A percentile compares a stretch with the other conserved stretches of the same genome.
These are phyloP conservation scores for Erodium chrysanthum DNA, from an alignment of 441 rosid genomes.

Conservation along the genomic window DNA sequence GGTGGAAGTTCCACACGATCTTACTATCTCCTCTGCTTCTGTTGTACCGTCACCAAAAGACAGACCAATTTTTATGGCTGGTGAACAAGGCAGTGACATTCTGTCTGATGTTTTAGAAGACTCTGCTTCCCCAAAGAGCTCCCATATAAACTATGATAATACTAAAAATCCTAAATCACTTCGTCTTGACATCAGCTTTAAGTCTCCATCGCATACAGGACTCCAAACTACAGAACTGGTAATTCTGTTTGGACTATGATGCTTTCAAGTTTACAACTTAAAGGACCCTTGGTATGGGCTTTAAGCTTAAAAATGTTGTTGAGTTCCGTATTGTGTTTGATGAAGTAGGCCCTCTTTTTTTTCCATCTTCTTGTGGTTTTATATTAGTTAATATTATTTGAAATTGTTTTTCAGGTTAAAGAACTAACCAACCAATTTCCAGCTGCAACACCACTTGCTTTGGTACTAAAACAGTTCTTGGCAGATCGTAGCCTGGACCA, in stretches of 20 bases:
- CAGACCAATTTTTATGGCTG: conserved; percentile 28
- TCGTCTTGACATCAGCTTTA: conserved; percentile 88
- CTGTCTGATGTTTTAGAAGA: conserved; percentile 49
- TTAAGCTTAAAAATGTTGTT: not conserved
- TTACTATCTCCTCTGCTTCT: conserved; percentile 46
- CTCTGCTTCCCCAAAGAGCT: conserved; percentile 36
- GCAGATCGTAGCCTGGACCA: conserved; percentile 98
- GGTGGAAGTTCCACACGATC: conserved; percentile 88
- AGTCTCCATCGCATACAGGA: conserved; percentile 90
- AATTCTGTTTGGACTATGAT: conserved; percentile 15
- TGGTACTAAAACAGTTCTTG: conserved; percentile 92
- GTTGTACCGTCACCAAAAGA: conserved; percentile 55
- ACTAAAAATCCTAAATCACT: conserved; percentile 54
- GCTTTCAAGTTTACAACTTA: not conserved
- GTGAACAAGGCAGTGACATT: conserved; percentile 37
- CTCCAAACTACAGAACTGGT: conserved; percentile 92
- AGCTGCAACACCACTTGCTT: conserved; percentile 89
- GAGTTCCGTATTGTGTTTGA: no score
- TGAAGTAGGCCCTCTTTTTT: not conserved
- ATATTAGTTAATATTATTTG: conserved; percentile 7
- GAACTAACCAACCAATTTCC: conserved; percentile 89
- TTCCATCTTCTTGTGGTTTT: conserved; percentile 9
- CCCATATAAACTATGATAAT: conserved; percentile 27
- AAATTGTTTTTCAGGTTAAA: conserved; percentile 54
- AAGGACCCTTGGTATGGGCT: not conserved